Conservation (phyloP, 176 grass and related monocot species). For the Areca catechu region DNA sequence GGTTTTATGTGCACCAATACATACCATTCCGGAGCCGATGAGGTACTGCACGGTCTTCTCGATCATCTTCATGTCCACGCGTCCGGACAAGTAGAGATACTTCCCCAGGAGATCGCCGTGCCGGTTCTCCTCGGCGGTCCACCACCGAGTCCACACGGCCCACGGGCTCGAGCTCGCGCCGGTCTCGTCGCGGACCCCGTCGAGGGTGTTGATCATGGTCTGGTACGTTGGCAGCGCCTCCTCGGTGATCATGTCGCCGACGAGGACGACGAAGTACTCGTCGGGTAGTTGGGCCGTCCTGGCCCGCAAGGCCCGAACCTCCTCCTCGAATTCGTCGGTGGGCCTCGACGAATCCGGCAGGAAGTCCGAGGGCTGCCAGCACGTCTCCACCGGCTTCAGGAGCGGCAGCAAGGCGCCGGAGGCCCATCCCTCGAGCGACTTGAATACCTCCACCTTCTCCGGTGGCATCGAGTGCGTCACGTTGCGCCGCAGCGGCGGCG, state of each 20-base stretch:
- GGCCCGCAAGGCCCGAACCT: conserved; percentile 48
- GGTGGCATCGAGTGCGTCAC: conserved; percentile 83
- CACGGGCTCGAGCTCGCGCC: conserved; percentile 77
- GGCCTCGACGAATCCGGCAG: conserved; percentile 48
- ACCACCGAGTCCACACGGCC: conserved; percentile 80
- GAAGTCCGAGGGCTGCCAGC: conserved; percentile 87
- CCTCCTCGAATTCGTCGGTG: conserved; percentile 43
- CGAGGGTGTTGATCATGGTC: conserved; percentile 97
- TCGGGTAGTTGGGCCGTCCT: conserved; percentile 51
- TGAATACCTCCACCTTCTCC: conserved; percentile 85
- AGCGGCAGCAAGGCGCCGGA: conserved; percentile 46
- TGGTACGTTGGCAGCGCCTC: conserved; percentile 96
- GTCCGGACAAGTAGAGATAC: conserved; percentile 89
- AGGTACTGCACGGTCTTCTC: conserved; percentile 93
- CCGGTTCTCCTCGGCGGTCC: conserved; percentile 94
- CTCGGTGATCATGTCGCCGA: conserved; percentile 91
- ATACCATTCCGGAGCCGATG: conserved; percentile 90
- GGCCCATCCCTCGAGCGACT: conserved; percentile 68
- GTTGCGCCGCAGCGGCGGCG: neutral
- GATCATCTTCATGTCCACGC: conserved; percentile 81
- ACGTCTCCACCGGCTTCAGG: conserved; percentile 71
- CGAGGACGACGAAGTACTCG: conserved; percentile 73
- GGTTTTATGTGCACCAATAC: neutral
- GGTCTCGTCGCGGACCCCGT: conserved; percentile 87
- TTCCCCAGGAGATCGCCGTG: conserved; percentile 75